phyloP scores from a whole-genome alignment of 2,329 filamentous ascomycete species.

The Xylaria sp. region DNA sequence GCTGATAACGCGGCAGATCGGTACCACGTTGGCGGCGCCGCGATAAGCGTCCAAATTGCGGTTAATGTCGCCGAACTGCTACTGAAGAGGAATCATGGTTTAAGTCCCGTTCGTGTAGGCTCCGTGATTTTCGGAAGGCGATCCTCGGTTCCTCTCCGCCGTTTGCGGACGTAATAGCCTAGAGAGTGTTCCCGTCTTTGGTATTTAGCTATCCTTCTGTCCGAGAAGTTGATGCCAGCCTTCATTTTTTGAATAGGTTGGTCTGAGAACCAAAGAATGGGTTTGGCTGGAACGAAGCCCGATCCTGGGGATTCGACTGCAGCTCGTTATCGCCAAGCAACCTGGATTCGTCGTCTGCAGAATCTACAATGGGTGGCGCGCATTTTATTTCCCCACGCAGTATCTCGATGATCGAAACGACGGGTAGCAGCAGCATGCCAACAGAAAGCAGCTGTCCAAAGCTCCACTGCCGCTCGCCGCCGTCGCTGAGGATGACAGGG shows the following conservation, averaged over 20 bases:
- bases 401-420: constrained; percentile 66
- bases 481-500: constrained; percentile 55
- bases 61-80: background rate
- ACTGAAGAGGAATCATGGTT: background rate
- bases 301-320: constrained; percentile 30
- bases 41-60: constrained; percentile 15
- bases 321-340: constrained; percentile 36
- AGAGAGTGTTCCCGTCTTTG: background rate
- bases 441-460: constrained; percentile 68
- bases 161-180: background rate
- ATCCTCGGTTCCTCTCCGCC: background rate
- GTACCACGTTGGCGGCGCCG: background rate
- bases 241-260: constrained; percentile 44
- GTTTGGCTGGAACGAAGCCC: constrained; percentile 50
- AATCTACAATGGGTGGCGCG: constrained; percentile 36
- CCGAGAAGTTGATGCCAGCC: background rate
- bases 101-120: background rate
- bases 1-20: background rate
- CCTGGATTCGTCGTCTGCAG: constrained; percentile 29
- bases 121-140: background rate
- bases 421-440: constrained; percentile 62
- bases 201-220: background rate
- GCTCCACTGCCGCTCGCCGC: constrained; percentile 62
- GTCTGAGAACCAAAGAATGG: constrained; percentile 50
- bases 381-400: constrained; percentile 51